Conservation (phyloP, 345 rosid genomes). For the Hibiscus syriacus region DNA sequence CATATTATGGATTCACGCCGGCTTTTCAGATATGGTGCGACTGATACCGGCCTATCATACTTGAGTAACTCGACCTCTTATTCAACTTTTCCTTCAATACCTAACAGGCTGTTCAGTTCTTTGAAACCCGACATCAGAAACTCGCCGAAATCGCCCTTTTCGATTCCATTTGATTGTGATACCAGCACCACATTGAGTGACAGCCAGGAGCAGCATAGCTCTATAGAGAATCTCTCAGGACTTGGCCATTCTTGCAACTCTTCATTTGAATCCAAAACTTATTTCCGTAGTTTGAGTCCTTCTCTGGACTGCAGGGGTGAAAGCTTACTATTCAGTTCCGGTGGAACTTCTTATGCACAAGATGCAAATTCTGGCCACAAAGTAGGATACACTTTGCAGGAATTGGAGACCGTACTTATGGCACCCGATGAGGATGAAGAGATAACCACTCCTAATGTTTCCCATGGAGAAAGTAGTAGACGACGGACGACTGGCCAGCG, state of each 20-base stretch:
- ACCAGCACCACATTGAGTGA: neutral
- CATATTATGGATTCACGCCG: slow-evolving; percentile 42
- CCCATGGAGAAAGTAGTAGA: neutral
- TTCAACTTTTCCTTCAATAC: neutral
- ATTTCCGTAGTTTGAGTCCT: neutral
- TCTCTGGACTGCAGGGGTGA: neutral
- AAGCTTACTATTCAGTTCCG: neutral
- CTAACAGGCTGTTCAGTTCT: neutral
- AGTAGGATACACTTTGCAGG: neutral
- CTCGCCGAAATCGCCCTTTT: neutral
- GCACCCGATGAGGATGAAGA: neutral
- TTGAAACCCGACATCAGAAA: neutral
- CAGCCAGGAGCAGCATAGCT: neutral
- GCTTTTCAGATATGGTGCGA: neutral
- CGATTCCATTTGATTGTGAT: neutral
- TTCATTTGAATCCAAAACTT: neutral
- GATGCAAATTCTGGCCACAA: neutral
- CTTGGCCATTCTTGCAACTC: neutral
- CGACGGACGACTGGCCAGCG: neutral
- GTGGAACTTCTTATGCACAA: neutral
- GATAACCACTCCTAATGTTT: neutral
- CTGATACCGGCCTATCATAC: neutral
- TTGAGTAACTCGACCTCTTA: neutral
- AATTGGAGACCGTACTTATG: neutral
- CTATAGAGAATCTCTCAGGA: neutral